Conservation (phyloP, 768 basidiomycete genomes). For the Amanita rubescens region DNA sequence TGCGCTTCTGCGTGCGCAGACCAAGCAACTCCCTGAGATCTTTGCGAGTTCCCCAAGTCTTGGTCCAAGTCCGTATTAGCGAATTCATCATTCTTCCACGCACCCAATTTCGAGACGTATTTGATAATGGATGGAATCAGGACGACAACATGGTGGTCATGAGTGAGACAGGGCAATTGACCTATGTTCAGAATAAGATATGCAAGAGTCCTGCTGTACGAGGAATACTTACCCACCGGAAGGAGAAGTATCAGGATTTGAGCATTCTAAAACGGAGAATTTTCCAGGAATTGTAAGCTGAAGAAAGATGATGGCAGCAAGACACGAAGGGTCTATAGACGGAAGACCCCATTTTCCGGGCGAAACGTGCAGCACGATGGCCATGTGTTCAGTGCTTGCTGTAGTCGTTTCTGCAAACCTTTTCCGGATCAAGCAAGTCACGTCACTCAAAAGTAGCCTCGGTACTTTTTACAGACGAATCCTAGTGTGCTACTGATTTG, state of each 20-base stretch:
- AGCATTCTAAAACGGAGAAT: constrained; percentile 54
- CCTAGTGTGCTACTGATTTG: too few species aligned
- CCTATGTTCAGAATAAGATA: constrained; percentile 33
- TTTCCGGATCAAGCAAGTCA: background rate
- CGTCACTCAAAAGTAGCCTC: too few species aligned
- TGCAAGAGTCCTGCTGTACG: background rate
- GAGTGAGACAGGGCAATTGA: constrained; percentile 62
- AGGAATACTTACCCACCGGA: constrained; percentile 44
- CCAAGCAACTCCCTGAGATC: constrained; percentile 53
- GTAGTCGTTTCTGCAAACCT: background rate
- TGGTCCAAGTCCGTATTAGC: constrained; percentile 40
- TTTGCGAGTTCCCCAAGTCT: constrained; percentile 36
- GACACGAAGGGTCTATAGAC: constrained; percentile 60
- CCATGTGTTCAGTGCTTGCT: constrained; percentile 4
- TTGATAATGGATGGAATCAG: constrained; percentile 56
- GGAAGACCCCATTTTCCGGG: constrained; percentile 57
- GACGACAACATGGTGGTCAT: constrained; percentile 43
- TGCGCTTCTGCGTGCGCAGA: constrained; percentile 56
- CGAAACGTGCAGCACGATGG: constrained; percentile 55
- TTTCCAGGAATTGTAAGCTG: constrained; percentile 64
- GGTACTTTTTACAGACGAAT: too few species aligned
- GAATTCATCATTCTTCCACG: constrained; percentile 21
- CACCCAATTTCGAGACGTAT: constrained; percentile 49
- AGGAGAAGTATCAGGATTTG: constrained; percentile 66
- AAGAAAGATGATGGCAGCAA: constrained; percentile 60